Evolutionary conservation across 176 grass and related monocot species (phyloP), one percentile per base, ranked within the genome.

Genomic region (Alloteropsis semialata): DNA sequence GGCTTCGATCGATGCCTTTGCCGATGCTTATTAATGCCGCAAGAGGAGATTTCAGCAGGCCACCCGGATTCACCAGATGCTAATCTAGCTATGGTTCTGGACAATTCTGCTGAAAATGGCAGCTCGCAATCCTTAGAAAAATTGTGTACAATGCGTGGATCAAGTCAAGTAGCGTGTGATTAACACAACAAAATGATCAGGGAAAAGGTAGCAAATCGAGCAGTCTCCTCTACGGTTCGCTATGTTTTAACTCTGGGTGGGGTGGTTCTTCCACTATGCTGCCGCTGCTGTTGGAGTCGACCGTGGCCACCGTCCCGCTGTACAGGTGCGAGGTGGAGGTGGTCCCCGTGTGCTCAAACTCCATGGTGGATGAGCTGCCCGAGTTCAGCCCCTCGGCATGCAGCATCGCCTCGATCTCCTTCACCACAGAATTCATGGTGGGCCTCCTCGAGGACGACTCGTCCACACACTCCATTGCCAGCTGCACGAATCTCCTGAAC

Each of bases 341-440:
- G 10, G 16, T 37, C n/a, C 44, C 76, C 3, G 19, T 8, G 1
- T 72, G 53, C 62, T 85, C 83, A 5, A 86, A 86, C 33, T 89
- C 69, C 17, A 25, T 64, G 13, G 39, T 49, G 36, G 75, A 92
- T 63, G 83, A 83, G 45, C 30, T 28, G 18, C 55, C 74, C 13
- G 86, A 88, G 53, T 51, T 82, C n/a, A 82, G n/a, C 28, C 82
- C 77, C 19, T 88, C 77, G 44, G 37, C 75, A 24, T 85, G 88
- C 65, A 94, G 75, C 76, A 94, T 92, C 0, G 77, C 76, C 73
- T 97, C 88, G n/a, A 97, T 89, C 36, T 94, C 92, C 81, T 94
- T 97, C 53, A 97, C 92, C 56, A 92, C 86, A 32, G 81, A 82
- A 80, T 77, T 82, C 94, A 97, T 97, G 1, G 77, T 87, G 43